These are phyloP conservation scores for Leishmania major DNA, from an alignment of 208 protist species.

Conservation along the genomic window DNA sequence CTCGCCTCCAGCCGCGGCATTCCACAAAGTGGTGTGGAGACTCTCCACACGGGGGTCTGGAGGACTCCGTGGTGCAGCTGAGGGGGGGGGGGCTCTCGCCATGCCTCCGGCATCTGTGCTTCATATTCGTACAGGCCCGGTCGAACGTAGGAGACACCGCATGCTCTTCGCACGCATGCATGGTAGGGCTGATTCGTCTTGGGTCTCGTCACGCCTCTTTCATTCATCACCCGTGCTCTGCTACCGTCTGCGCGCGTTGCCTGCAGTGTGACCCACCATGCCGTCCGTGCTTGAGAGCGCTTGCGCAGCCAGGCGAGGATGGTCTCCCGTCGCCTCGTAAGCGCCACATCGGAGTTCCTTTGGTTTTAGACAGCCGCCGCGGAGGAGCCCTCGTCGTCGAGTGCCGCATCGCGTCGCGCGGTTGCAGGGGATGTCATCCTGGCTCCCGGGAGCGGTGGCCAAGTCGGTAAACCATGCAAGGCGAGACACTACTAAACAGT, in stretches of 20 bases:
- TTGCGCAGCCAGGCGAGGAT: not conserved
- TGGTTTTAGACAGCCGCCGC: not conserved
- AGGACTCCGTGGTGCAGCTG: not conserved
- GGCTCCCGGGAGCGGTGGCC: not conserved
- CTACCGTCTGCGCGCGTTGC: not conserved
- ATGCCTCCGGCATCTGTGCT: not conserved
- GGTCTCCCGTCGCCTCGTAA: not conserved
- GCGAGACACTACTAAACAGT: not conserved
- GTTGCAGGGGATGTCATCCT: not conserved
- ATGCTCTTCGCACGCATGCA: not conserved
- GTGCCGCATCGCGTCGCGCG: not conserved
- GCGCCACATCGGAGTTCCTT: not conserved
- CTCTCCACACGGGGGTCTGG: not conserved
- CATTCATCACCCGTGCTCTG: not conserved
- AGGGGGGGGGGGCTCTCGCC: no score
- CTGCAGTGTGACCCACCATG: not conserved
- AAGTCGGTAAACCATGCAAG: not conserved
- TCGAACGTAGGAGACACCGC: not conserved
- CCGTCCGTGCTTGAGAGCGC: not conserved
- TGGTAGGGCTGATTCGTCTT: not conserved
- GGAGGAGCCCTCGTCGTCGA: not conserved
- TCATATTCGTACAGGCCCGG: not conserved
- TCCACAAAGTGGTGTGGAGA: not conserved
- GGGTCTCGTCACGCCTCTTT: not conserved
- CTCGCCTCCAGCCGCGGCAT: not conserved